These are phyloP conservation scores for Basidiobolus meristosporus DNA, from an alignment of 371 early-diverging fungal genomes.

Conservation along the genomic window DNA sequence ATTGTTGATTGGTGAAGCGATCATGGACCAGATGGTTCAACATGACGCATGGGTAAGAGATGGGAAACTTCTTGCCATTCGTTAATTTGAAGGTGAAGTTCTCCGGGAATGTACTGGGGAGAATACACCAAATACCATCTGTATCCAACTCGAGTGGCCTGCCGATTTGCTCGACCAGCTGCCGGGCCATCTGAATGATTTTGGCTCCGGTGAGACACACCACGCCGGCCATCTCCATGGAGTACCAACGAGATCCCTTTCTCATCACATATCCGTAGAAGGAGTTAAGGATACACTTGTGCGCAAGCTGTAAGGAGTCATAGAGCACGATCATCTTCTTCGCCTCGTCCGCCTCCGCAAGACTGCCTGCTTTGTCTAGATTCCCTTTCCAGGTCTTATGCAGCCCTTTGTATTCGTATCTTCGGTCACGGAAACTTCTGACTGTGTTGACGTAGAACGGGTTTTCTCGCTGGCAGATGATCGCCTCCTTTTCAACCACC, in stretches of 20 bases:
- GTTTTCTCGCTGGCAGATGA: slow-evolving; percentile 97
- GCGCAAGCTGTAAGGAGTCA: slow-evolving; percentile 96
- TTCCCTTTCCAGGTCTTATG: slow-evolving; percentile 83
- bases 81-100: slow-evolving; percentile 66
- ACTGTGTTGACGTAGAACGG: slow-evolving; percentile 99
- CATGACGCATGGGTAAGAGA: slow-evolving; percentile 95
- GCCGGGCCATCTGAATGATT: slow-evolving; percentile 94
- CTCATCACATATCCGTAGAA: slow-evolving; percentile 99
- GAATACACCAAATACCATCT: slow-evolving; percentile 99
- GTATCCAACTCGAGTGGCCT: slow-evolving; percentile 97
- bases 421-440: slow-evolving; percentile 91
- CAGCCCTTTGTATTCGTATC: slow-evolving; percentile 94
- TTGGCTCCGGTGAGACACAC: slow-evolving; percentile 94
- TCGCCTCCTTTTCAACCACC: slow-evolving; percentile 61
- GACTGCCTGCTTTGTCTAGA: slow-evolving; percentile 54
- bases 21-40: slow-evolving; percentile 95
- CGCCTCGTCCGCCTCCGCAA: slow-evolving; percentile 64
- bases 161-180: slow-evolving; percentile 88
- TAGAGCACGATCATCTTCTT: slow-evolving; percentile 89
- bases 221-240: slow-evolving; percentile 99
- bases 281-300: slow-evolving; percentile 97
- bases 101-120: slow-evolving; percentile 89
- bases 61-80: slow-evolving; percentile 53
- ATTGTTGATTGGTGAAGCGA: slow-evolving; percentile 96
- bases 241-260: slow-evolving; percentile 98